These are phyloP conservation scores for Tuber magnatum DNA, from an alignment of 495 filamentous ascomycete genomes.

Conservation along the genomic window DNA sequence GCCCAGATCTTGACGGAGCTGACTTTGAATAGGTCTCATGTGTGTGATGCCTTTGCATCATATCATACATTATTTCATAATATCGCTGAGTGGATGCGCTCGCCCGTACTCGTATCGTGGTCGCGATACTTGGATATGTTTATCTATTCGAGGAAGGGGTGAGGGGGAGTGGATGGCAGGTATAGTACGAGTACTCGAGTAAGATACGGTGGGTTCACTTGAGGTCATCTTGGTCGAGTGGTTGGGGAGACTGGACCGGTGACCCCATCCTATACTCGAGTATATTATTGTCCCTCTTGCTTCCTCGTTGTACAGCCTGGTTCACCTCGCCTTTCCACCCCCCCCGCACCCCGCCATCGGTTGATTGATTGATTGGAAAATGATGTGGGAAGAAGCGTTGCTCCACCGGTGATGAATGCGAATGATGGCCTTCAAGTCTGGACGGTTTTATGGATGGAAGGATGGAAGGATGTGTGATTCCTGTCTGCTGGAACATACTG, in stretches of 20 bases:
- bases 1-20: background rate
- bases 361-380: background rate
- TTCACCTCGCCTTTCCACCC: background rate
- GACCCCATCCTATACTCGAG: background rate
- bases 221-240: background rate
- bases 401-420: background rate
- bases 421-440: background rate
- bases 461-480: background rate
- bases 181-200: no score
- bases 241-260: background rate
- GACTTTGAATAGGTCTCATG: background rate
- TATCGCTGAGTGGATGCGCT: background rate
- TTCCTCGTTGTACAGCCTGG: background rate
- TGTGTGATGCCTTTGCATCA: no score
- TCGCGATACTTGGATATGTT: no score
- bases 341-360: background rate
- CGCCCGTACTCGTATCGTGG: no score
- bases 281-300: background rate
- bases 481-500: background rate
- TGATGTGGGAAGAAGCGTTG: background rate
- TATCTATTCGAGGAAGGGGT: background rate
- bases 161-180: no score
- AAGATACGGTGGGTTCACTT: background rate
- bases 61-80: background rate
- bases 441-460: background rate